Conservation (phyloP, 2,329 filamentous ascomycete genomes). For the Aureobasidium subglaciale region DNA sequence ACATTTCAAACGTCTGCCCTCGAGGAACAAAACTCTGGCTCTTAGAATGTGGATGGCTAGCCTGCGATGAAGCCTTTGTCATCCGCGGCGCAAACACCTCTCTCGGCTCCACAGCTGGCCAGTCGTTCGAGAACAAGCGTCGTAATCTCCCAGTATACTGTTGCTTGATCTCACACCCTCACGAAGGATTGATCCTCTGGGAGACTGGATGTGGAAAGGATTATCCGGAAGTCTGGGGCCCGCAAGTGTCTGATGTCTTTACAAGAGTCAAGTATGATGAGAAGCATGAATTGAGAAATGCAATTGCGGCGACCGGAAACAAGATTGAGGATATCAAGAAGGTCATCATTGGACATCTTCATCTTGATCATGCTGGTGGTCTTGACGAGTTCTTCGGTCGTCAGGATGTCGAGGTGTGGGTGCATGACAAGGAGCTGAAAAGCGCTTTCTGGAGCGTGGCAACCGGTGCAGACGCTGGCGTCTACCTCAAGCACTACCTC, state of each 20-base stretch:
- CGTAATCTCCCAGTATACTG: conserved; percentile 36
- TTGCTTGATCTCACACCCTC: conserved; percentile 39
- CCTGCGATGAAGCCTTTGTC: conserved; percentile 43
- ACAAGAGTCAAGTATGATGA: conserved; percentile 27
- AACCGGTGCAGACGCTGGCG: conserved; percentile 29
- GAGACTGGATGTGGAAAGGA: conserved; percentile 42
- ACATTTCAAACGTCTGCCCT: conserved; percentile 33
- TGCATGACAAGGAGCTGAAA: conserved; percentile 28
- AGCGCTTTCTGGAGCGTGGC: conserved; percentile 30
- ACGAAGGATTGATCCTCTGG: conserved; percentile 39
- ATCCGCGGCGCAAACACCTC: conserved; percentile 36
- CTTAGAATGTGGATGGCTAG: conserved; percentile 38
- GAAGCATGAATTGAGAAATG: conserved; percentile 28
- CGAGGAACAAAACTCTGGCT: conserved; percentile 43
- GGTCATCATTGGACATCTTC: conserved; percentile 31
- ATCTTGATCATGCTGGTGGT: conserved; percentile 31
- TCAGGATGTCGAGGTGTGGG: conserved; percentile 31
- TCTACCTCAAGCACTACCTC: conserved; percentile 30
- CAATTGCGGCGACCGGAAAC: conserved; percentile 30
- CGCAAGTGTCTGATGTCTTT: conserved; percentile 29
- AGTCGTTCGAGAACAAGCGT: conserved; percentile 35
- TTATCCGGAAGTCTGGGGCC: conserved; percentile 30
- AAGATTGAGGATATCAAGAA: conserved; percentile 31
- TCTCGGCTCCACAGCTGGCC: conserved; percentile 27
- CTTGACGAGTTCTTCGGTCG: conserved; percentile 29